Evolutionary conservation across 495 filamentous ascomycete genomes (phyloP).

Genomic region (Tirmania nivea): DNA sequence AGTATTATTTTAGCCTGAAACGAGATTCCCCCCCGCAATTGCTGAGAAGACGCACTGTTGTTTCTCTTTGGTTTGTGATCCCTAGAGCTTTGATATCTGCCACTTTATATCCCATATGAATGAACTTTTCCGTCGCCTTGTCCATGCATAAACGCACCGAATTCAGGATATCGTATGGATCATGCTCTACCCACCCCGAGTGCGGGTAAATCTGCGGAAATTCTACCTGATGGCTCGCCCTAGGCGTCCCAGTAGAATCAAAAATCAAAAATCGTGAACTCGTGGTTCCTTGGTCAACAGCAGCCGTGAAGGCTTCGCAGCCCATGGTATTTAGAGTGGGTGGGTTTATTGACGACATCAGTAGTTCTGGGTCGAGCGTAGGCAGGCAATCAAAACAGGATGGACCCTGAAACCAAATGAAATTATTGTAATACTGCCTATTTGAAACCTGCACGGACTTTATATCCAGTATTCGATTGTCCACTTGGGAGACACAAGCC

Average conservation of each 20-base stretch:
- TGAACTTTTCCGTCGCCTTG: slow-evolving; percentile 51
- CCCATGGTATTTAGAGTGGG: slow-evolving; percentile 2
- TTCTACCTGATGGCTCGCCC: slow-evolving; percentile 77
- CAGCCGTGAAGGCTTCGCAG: slow-evolving; percentile 33
- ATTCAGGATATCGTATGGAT: slow-evolving; percentile 54
- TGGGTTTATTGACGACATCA: no score
- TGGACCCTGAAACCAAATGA: no score
- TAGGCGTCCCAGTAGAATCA: slow-evolving; percentile 52
- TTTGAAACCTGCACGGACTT: no score
- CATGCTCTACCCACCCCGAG: slow-evolving; percentile 90
- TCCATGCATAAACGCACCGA: slow-evolving; percentile 76
- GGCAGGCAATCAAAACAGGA: no score
- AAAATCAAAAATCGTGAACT: slow-evolving; percentile 88
- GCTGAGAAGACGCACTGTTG: slow-evolving; percentile 27
- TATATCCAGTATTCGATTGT: no score
- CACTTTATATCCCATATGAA: slow-evolving; percentile 43
- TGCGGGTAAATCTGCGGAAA: slow-evolving; percentile 75
- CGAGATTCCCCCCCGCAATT: neutral
- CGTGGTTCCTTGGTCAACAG: slow-evolving; percentile 85
- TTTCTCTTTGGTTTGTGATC: slow-evolving; percentile 90
- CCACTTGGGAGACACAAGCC: no score
- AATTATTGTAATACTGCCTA: no score
- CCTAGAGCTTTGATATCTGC: slow-evolving; percentile 66
- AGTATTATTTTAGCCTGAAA: neutral
- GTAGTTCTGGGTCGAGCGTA: no score